A percentile compares a stretch with the other conserved stretches of the same genome.
phyloP scores from a whole-genome alignment of 192 early-diverging fungal species.

The Coemansia sp. region DNA sequence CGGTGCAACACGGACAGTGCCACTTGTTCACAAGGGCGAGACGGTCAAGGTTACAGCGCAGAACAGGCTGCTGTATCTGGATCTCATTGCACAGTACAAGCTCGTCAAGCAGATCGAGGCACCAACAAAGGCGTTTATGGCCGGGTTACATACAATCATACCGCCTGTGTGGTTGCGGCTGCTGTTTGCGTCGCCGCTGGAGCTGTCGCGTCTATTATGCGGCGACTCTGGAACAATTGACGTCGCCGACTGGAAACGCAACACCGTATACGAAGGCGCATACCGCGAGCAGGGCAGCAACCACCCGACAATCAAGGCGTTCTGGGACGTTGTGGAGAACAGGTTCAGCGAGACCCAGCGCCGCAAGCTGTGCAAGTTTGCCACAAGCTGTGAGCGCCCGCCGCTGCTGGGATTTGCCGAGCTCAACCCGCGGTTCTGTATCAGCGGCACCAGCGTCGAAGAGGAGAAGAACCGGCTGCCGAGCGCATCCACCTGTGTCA shows the following conservation, averaged over 20 bases:
- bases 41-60: slow-evolving; percentile 77
- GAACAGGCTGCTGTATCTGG: slow-evolving; percentile 87
- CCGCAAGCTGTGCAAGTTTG: slow-evolving; percentile 75
- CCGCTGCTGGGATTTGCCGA: slow-evolving; percentile 87
- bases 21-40: slow-evolving; percentile 77
- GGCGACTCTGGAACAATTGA: slow-evolving; percentile 78
- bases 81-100: slow-evolving; percentile 83
- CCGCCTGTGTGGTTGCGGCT: slow-evolving; percentile 78
- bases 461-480: slow-evolving; percentile 62
- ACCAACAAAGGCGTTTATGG: slow-evolving; percentile 82
- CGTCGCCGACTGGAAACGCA: slow-evolving; percentile 67
- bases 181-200: slow-evolving; percentile 87
- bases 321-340: slow-evolving; percentile 66
- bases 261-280: slow-evolving; percentile 76
- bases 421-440: slow-evolving; percentile 46
- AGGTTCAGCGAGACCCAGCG: slow-evolving; percentile 54
- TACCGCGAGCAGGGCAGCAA: slow-evolving; percentile 51
- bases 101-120: slow-evolving; percentile 77
- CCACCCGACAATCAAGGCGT: slow-evolving; percentile 75
- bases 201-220: slow-evolving; percentile 87
- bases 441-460: slow-evolving; percentile 25
- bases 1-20: slow-evolving; percentile 50
- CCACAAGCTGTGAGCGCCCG: slow-evolving; percentile 87
- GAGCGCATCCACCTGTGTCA: slow-evolving; percentile 81
- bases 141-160: slow-evolving; percentile 81